These are phyloP conservation scores for Crithidia brevicula DNA, from an alignment of 208 protist genomes.

Conservation along the genomic window DNA sequence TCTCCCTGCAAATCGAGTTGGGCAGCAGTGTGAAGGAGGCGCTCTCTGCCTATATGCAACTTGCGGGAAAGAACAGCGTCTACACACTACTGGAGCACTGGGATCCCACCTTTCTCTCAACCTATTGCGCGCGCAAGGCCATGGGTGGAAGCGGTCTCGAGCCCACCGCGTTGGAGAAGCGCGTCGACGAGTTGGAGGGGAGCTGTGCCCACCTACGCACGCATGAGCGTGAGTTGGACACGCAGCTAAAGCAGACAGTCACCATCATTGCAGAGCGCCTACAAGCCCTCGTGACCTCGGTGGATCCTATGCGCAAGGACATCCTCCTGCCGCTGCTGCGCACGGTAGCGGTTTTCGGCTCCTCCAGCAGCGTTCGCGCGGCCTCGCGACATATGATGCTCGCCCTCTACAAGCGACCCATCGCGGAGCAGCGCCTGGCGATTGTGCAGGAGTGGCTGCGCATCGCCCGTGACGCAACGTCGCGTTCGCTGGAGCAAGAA, in stretches of 20 bases:
- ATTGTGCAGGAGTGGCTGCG: constrained; percentile 59
- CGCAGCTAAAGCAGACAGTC: constrained; percentile 32
- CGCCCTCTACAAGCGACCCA: constrained; percentile 61
- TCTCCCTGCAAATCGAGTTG: constrained; percentile 1
- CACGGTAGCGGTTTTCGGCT: constrained; percentile 38
- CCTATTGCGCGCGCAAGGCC: not conserved
- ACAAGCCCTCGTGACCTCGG: constrained; percentile 42
- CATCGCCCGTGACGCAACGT: constrained; percentile 40
- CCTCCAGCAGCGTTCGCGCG: constrained; percentile 34
- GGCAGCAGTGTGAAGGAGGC: constrained; percentile 18
- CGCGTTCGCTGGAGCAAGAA: constrained; percentile 54
- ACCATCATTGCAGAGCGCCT: constrained; percentile 50
- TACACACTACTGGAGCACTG: constrained; percentile 23
- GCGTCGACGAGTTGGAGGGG: constrained; percentile 8
- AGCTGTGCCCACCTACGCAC: constrained; percentile 19
- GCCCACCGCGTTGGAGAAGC: constrained; percentile 5
- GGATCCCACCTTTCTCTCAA: constrained; percentile 11
- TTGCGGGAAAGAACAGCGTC: constrained; percentile 8
- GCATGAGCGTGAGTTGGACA: constrained; percentile 32
- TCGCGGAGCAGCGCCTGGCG: constrained; percentile 34
- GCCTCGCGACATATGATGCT: constrained; percentile 56
- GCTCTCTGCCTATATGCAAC: constrained; percentile 19
- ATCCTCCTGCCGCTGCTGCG: constrained; percentile 66
- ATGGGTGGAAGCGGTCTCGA: constrained; percentile 2
- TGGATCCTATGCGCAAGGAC: constrained; percentile 64